Base-by-base conservation (phyloP, 2,329 filamentous ascomycete species). In the Microsporum canis region DNA sequence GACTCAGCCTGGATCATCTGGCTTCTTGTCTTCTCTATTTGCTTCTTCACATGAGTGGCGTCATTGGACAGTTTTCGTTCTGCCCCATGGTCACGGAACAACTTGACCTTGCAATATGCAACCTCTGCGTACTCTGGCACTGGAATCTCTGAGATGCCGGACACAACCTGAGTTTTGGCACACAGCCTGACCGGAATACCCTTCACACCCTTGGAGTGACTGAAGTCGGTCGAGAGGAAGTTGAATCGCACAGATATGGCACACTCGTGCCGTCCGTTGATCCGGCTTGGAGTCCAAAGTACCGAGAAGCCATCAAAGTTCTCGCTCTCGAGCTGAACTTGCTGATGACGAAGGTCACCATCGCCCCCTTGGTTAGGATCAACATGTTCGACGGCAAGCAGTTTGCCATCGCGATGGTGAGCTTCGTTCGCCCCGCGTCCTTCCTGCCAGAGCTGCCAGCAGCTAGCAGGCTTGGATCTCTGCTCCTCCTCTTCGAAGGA, bases 401-500 rank as follows among this genome's bases (percentile, higher is more conserved):
- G 80, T 68, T 92, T 94, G 8, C 92, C 91, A 39, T 91, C 92
- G 67, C 92, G 82, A 72, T 96, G 91, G 69, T 97, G 92, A 1
- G 92, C 91, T 78, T 99, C 94, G 66, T 91, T 96, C 1, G 87
- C 90, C n/a, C 94, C 94, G 61, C 94, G 84, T 0, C 92, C 92
- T 75, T 97, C 94, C 72, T 97, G 97, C 94, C 89, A 95, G 47
- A 94, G 77, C 75, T 88, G 89, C 91, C 91, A 95, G 71, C 90
- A 95, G 10, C 86, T 81, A 17, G 84, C 84, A 1, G 91, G 91
- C 66, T 89, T 89, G 68, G 87, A 84, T 64, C 92, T 83, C 73
- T 97, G 94, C 71, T 95, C 88, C 64, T 96, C 91, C 64, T 99
- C 94, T 71, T 99, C 92, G 69, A 97, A 99, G 0, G 92, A 96